A percentile compares a stretch with the other conserved stretches of the same genome.
phyloP scores from a whole-genome alignment of 345 rosid species.

The Microthlaspi erraticum region DNA sequence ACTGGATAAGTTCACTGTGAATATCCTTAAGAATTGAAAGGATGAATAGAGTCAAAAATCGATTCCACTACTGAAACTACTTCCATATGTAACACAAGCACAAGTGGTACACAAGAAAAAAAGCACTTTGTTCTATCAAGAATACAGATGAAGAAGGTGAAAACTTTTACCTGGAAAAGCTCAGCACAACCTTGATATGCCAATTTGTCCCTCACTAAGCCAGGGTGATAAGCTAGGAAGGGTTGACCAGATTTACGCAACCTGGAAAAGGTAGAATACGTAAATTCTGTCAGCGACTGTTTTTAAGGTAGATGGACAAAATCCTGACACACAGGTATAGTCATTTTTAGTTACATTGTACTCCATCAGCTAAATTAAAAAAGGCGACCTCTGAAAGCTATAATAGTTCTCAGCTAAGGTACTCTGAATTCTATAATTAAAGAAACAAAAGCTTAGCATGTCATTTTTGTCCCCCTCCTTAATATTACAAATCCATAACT shows the following conservation, averaged over 20 bases:
- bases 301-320: constrained; percentile 4
- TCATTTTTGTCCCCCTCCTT: not conserved
- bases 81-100: constrained; percentile 30
- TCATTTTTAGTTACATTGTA: not conserved
- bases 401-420: constrained; percentile 23
- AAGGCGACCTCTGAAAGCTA: constrained; percentile 5
- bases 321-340: not conserved
- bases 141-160: constrained; percentile 26
- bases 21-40: constrained; percentile 64
- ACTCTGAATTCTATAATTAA: not conserved
- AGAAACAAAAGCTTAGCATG: constrained; percentile 25
- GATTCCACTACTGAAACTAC: constrained; percentile 12
- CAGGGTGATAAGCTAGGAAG: constrained; percentile 86
- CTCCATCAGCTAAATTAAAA: constrained; percentile 16
- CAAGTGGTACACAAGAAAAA: constrained; percentile 15
- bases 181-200: constrained; percentile 99
- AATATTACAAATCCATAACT: constrained; percentile 10
- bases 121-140: constrained; percentile 22
- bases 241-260: constrained; percentile 81
- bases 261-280: constrained; percentile 50
- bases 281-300: constrained; percentile 29
- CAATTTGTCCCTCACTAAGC: constrained; percentile 77
- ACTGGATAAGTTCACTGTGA: constrained; percentile 94
- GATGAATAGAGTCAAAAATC: constrained; percentile 40
- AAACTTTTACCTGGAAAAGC: constrained; percentile 78